Conservation (phyloP, 257 asterid genomes). For the Solanum pinnatisectum region DNA sequence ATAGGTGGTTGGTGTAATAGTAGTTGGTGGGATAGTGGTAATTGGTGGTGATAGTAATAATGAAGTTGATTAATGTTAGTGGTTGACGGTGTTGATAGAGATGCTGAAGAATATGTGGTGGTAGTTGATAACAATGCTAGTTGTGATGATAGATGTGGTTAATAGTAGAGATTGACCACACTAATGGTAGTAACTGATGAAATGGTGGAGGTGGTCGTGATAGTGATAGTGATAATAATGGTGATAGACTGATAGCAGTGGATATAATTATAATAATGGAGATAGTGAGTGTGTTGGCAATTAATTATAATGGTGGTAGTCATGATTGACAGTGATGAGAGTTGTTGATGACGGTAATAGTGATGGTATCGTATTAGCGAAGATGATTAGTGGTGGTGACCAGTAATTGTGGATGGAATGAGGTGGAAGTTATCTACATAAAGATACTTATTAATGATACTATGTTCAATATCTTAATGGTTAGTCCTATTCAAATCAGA, state of each 20-base stretch:
- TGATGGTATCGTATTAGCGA: no score
- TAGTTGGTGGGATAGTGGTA: not conserved
- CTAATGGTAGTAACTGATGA: not conserved
- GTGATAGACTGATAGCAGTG: not conserved
- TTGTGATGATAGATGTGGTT: no score
- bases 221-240: no score
- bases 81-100: not conserved
- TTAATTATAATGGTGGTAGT: not conserved
- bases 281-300: not conserved
- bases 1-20: not conserved
- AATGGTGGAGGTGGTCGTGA: not conserved
- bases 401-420: not conserved
- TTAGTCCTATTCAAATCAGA: no score
- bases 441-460: no score
- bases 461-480: no score
- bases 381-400: not conserved
- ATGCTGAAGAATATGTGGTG: not conserved
- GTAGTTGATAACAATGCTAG: no score
- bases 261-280: no score
- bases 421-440: not conserved
- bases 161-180: not conserved
- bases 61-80: not conserved
- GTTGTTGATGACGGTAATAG: not conserved
- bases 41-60: fast-evolving
- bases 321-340: not conserved